These are phyloP conservation scores for Ophiosphaerella herpotricha DNA, from an alignment of 2,329 filamentous ascomycete species.

Conservation along the genomic window DNA sequence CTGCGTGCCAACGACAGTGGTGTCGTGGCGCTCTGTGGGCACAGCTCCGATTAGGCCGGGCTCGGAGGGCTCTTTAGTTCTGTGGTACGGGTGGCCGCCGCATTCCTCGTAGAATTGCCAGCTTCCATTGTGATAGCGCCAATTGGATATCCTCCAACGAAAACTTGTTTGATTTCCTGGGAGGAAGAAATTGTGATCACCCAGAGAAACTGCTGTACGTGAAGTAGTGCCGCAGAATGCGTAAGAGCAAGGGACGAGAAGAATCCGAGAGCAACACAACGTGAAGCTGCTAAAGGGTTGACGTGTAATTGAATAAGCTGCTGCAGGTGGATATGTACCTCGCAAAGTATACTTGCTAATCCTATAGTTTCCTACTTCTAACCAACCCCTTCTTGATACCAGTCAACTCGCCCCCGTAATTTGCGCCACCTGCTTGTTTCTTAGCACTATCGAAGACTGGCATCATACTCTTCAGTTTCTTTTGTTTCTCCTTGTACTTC, in stretches of 20 bases:
- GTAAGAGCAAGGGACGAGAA: too few relatives aligned
- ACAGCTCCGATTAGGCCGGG: background rate
- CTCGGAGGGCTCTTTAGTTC: background rate
- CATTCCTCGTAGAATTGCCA: background rate
- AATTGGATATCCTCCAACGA: too few relatives aligned
- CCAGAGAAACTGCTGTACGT: too few relatives aligned
- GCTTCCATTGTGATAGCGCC: too few relatives aligned
- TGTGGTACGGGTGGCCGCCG: background rate
- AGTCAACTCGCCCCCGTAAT: conserved; percentile 85
- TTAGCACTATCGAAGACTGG: conserved; percentile 80
- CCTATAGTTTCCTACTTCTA: conserved; percentile 87
- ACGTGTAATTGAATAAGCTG: background rate
- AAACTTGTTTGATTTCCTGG: too few relatives aligned
- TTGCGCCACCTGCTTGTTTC: conserved; percentile 66
- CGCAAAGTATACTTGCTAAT: background rate
- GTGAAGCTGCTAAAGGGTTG: too few relatives aligned
- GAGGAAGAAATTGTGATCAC: too few relatives aligned
- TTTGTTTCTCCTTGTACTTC: conserved; percentile 95
- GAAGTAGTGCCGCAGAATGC: too few relatives aligned
- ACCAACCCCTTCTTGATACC: conserved; percentile 94
- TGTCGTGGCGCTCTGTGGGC: conserved; percentile 1
- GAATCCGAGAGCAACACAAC: too few relatives aligned
- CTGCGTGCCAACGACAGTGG: background rate
- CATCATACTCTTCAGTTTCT: conserved; percentile 90
- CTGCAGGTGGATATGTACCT: background rate